These are phyloP conservation scores for Alternaria sp. DNA, from an alignment of 2,329 filamentous ascomycete species.

Conservation along the genomic window DNA sequence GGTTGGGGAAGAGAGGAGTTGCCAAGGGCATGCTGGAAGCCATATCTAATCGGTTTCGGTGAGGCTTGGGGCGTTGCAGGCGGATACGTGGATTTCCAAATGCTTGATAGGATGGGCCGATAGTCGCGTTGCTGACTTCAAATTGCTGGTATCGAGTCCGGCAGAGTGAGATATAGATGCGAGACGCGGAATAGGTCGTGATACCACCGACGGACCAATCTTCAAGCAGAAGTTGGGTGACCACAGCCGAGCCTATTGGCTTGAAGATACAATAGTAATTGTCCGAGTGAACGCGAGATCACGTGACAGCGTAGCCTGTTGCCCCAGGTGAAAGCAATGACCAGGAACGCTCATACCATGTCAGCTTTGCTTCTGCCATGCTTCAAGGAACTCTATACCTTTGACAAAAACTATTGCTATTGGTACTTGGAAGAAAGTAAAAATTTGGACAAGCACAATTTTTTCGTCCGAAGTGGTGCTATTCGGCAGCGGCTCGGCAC, in stretches of 20 bases:
- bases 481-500: conserved; percentile 28
- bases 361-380: conserved; percentile 19
- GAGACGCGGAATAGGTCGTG: neutral
- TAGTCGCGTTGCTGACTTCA: neutral
- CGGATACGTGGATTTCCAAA: neutral
- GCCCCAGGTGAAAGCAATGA: conserved; percentile 15
- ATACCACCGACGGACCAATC: neutral
- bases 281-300: conserved; percentile 17
- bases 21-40: conserved; percentile 10
- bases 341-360: conserved; percentile 17
- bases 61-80: too few relatives aligned
- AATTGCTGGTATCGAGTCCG: neutral
- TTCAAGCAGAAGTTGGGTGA: conserved; percentile 14
- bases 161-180: neutral
- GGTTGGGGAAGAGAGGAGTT: conserved; percentile 30
- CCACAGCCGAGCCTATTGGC: conserved; percentile 18
- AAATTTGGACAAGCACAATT: conserved; percentile 19
- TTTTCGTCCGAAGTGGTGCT: conserved; percentile 19
- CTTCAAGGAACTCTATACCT: conserved; percentile 16
- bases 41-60: neutral
- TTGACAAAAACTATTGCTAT: neutral
- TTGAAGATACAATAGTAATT: conserved; percentile 1
- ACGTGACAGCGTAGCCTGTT: conserved; percentile 24
- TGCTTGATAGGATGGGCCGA: neutral
- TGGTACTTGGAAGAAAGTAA: neutral